Percentiles rank a stretch among this genome's conserved stretches.
Conservation (phyloP, 345 rosid genomes). For the Aurinia saxatilis region DNA sequence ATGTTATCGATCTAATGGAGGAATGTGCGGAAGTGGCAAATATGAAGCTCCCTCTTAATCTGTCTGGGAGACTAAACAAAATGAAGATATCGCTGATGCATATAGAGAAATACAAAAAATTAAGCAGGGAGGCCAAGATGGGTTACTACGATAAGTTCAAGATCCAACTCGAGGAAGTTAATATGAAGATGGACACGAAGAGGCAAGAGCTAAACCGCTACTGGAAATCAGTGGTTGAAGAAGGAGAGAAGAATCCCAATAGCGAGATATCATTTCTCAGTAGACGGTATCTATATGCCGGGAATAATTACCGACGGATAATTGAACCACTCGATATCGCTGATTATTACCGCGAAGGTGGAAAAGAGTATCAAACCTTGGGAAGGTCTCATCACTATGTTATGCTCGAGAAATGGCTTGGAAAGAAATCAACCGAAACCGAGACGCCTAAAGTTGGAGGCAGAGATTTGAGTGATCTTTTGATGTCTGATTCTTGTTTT, state of each 20-base stretch:
- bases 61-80: constrained; percentile 28
- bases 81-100: constrained; percentile 36
- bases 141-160: constrained; percentile 66
- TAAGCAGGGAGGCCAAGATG: neutral
- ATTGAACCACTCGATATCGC: constrained; percentile 80
- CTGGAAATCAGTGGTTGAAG: constrained; percentile 47
- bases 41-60: constrained; percentile 23
- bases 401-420: constrained; percentile 45
- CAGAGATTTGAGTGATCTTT: constrained; percentile 16
- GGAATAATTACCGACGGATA: constrained; percentile 54
- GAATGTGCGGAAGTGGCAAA: constrained; percentile 3
- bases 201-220: constrained; percentile 24
- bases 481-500: constrained; percentile 67
- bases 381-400: constrained; percentile 50
- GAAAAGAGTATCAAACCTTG: constrained; percentile 17
- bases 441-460: neutral
- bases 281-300: constrained; percentile 34
- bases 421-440: neutral
- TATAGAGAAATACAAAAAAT: constrained; percentile 63
- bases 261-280: constrained; percentile 27
- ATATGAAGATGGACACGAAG: too few relatives aligned
- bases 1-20: constrained; percentile 21
- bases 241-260: constrained; percentile 47
- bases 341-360: constrained; percentile 36
- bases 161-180: too few relatives aligned